Evolutionary conservation across 495 filamentous ascomycete genomes (phyloP).

Genomic region (Aspergillus nidulans): DNA sequence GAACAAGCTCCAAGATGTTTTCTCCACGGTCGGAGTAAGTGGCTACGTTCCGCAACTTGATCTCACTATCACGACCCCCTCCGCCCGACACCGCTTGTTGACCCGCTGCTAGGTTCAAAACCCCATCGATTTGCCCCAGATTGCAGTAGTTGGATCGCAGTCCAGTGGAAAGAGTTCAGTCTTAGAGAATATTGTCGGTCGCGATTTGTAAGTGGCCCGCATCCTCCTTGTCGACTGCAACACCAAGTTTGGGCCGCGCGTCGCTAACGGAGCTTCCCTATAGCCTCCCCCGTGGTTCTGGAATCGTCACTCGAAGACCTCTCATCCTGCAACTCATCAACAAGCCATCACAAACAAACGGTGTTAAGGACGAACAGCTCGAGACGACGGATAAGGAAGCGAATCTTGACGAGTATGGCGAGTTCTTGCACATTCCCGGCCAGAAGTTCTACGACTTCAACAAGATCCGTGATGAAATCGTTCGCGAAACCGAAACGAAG

Average conservation of each 20-base stretch:
- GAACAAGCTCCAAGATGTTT: conserved; percentile 99
- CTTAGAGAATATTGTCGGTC: conserved; percentile 96
- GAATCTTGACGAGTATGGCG: conserved; percentile 95
- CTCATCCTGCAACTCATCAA: conserved; percentile 98
- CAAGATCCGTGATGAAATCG: conserved; percentile 98
- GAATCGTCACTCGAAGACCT: conserved; percentile 94
- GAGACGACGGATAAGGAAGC: conserved; percentile 75
- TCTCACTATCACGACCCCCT: conserved; percentile 8
- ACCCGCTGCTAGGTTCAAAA: conserved; percentile 68
- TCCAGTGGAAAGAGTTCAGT: conserved; percentile 99
- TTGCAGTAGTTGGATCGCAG: conserved; percentile 97
- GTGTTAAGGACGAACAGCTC: conserved; percentile 61
- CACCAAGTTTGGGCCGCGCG: conserved; percentile 12
- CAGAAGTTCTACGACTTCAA: conserved; percentile 99
- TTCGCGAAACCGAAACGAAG: conserved; percentile 93
- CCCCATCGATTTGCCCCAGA: conserved; percentile 98
- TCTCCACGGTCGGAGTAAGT: conserved; percentile 94
- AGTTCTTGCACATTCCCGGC: conserved; percentile 97
- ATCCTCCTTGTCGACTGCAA: conserved; percentile 4
- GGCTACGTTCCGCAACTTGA: background rate
- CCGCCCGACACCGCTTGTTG: conserved; percentile 32
- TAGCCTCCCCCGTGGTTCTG: conserved; percentile 94
- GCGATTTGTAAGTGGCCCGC: conserved; percentile 78
- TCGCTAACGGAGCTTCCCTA: conserved; percentile 24
- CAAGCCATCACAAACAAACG: conserved; percentile 71